Conservation (phyloP, 1,284 basidiomycete species). For the Termitomyces sp. region DNA sequence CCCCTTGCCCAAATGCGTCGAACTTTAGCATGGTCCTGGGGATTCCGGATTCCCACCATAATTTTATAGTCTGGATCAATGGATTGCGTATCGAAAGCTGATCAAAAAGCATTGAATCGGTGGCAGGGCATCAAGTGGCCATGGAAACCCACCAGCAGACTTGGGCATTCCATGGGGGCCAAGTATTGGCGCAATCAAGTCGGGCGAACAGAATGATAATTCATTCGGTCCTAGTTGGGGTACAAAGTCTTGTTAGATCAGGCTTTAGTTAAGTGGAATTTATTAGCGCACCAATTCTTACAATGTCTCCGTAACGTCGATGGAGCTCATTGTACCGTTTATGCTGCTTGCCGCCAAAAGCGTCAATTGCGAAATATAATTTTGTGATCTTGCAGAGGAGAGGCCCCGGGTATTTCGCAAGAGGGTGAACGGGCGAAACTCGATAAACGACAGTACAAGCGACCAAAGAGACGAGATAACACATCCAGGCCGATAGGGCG, state of each 20-base stretch:
- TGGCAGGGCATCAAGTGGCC: too few relatives aligned
- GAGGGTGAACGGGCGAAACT: constrained; percentile 22
- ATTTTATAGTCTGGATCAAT: constrained; percentile 13
- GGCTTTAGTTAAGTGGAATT: neutral
- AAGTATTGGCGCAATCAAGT: constrained; percentile 24
- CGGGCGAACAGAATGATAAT: constrained; percentile 26
- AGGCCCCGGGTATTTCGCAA: constrained; percentile 22
- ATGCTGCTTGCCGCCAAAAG: constrained; percentile 19
- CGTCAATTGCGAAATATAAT: constrained; percentile 8
- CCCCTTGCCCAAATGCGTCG: constrained; percentile 38
- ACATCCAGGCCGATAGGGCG: neutral
- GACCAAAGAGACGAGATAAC: constrained; percentile 9
- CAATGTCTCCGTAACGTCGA: constrained; percentile 20
- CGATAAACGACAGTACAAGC: constrained; percentile 18
- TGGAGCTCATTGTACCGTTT: constrained; percentile 19
- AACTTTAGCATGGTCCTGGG: constrained; percentile 30
- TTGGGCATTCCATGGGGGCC: constrained; percentile 29
- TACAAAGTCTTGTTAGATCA: neutral
- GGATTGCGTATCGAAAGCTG: constrained; percentile 22
- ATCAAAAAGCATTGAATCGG: neutral
- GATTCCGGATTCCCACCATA: constrained; percentile 29
- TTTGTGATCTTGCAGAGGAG: constrained; percentile 17
- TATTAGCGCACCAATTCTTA: constrained; percentile 16
- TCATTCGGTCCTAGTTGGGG: constrained; percentile 29
- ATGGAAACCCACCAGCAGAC: constrained; percentile 22